Percentiles rank a stretch among this genome's conserved stretches.
Conservation (phyloP, 73 alveolate species). For the Breviolum minutum region DNA sequence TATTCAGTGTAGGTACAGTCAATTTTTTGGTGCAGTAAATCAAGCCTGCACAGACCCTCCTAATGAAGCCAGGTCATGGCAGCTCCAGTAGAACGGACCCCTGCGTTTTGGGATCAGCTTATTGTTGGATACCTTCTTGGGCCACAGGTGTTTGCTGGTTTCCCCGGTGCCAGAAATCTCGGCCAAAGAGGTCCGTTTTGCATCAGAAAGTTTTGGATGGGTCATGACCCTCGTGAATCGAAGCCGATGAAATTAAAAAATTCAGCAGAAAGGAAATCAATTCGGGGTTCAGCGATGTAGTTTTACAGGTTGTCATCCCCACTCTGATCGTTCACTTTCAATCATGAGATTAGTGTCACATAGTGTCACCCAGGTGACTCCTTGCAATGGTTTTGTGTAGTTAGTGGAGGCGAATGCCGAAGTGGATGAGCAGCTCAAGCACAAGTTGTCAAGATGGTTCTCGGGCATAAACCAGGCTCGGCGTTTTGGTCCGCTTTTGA, state of each 20-base stretch:
- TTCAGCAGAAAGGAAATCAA: too few species aligned
- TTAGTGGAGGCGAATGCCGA: conserved; percentile 11
- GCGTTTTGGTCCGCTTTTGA: background rate
- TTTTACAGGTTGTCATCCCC: too few species aligned
- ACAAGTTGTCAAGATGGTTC: conserved; percentile 40
- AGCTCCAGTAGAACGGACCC: too few species aligned
- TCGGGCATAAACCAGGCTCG: conserved; percentile 48
- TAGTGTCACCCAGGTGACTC: background rate
- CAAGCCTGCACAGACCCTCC: too few species aligned
- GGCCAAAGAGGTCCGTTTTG: conserved; percentile 20
- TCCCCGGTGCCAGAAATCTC: conserved; percentile 45
- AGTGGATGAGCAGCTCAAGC: conserved; percentile 43
- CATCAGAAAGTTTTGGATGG: background rate
- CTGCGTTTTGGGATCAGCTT: too few species aligned
- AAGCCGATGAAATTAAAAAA: too few species aligned
- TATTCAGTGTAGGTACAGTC: background rate
- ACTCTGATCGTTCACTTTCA: too few species aligned
- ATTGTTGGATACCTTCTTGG: too few species aligned
- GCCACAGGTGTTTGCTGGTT: conserved; percentile 20
- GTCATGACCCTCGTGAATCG: too few species aligned
- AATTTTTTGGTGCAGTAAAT: background rate
- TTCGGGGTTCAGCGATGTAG: too few species aligned
- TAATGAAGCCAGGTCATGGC: too few species aligned
- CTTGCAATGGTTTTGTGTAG: too few species aligned
- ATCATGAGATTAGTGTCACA: background rate